phyloP scores from a whole-genome alignment of 345 rosid species.

The Erodium maritimum region DNA sequence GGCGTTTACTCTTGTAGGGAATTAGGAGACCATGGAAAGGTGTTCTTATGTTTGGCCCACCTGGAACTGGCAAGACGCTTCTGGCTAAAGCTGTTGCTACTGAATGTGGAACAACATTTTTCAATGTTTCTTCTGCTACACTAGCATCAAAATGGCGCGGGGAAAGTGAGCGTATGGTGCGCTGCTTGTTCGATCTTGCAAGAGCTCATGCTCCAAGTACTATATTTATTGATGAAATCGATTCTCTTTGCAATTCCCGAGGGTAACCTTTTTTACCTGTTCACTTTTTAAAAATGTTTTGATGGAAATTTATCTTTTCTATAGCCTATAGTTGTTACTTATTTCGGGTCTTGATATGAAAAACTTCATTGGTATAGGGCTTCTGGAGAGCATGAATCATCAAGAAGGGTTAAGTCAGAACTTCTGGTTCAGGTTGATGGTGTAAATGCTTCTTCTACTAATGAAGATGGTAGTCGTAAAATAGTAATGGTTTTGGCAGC shows the following conservation, averaged over 20 bases:
- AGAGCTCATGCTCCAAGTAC: constrained; percentile 98
- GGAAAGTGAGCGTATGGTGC: constrained; percentile 97
- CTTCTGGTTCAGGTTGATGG: constrained; percentile 99
- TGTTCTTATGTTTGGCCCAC: constrained; percentile 99
- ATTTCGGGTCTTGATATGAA: neutral
- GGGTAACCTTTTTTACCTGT: constrained; percentile 41
- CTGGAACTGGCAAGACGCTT: constrained; percentile 94
- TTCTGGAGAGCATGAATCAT: constrained; percentile 97
- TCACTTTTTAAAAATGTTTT: neutral
- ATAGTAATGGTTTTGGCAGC: constrained; percentile 99
- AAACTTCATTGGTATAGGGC: constrained; percentile 37
- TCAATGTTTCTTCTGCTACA: constrained; percentile 93
- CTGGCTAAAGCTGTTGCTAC: constrained; percentile 98
- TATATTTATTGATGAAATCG: constrained; percentile 92
- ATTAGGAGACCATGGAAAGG: constrained; percentile 99
- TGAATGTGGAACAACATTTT: constrained; percentile 93
- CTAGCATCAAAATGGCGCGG: constrained; percentile 98
- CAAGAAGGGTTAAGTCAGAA: constrained; percentile 98
- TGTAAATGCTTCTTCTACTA: constrained; percentile 74
- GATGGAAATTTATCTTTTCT: neutral
- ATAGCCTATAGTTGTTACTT: neutral
- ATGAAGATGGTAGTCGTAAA: constrained; percentile 93
- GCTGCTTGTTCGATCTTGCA: constrained; percentile 89
- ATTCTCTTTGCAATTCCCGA: constrained; percentile 90
- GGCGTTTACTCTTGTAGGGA: constrained; percentile 42